Conservation (phyloP, 2,329 filamentous ascomycete species). For the Sarocladium kiliense region DNA sequence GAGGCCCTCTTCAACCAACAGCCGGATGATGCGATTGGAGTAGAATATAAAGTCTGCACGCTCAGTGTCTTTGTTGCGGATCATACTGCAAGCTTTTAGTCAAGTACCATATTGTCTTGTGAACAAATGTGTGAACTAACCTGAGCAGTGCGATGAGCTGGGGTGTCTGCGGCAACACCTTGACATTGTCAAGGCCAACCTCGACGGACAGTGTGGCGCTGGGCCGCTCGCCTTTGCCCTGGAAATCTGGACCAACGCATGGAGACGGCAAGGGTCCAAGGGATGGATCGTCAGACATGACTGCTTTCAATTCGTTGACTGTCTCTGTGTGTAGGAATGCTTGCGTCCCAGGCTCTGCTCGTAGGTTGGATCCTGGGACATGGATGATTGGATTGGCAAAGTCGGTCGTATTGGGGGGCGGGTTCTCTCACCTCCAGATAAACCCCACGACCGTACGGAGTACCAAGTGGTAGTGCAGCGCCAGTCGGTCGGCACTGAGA, state of each 20-base stretch:
- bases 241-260: slow-evolving; percentile 76
- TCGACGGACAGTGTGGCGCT: slow-evolving; percentile 83
- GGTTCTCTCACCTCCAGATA: not conserved
- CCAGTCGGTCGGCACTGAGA: too few species aligned
- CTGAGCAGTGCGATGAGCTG: slow-evolving; percentile 96
- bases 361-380: not conserved
- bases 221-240: slow-evolving; percentile 70
- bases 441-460: not conserved
- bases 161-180: slow-evolving; percentile 85
- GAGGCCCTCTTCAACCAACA: slow-evolving; percentile 93
- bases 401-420: not conserved
- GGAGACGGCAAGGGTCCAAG: slow-evolving; percentile 32
- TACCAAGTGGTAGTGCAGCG: too few species aligned
- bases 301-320: not conserved
- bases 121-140: slow-evolving; percentile 25
- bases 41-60: slow-evolving; percentile 99
- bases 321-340: not conserved
- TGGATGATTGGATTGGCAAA: not conserved
- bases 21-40: slow-evolving; percentile 93
- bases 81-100: slow-evolving; percentile 63
- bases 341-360: not conserved
- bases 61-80: slow-evolving; percentile 82
- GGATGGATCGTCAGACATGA: slow-evolving; percentile 5
- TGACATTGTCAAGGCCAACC: slow-evolving; percentile 79
- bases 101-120: slow-evolving; percentile 6